Base-by-base conservation (phyloP, 2,329 filamentous ascomycete genomes). In the Penicillium sp. region DNA sequence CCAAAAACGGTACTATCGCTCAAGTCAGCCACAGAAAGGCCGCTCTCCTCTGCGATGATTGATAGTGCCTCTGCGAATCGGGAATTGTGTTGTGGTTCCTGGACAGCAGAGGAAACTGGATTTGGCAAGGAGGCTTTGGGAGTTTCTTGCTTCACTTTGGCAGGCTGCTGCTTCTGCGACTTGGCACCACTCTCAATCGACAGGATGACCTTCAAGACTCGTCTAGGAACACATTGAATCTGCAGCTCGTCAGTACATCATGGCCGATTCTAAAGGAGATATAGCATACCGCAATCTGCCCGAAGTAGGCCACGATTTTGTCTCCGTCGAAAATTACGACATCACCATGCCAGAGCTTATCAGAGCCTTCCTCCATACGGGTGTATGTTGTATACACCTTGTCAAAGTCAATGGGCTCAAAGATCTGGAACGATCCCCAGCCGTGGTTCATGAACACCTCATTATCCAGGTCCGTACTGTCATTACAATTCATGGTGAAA, bases 201-300 rank as follows among this genome's bases (percentile, higher is more conserved):
- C 8, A 45, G 26, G 18, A 45, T 45, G 1, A 45, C 43, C 16
- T 45, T 45, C 13, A 61, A 50, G 31, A 59, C 45, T 47, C 51
- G 29, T 18, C 56, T 45, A 21, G 65, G 50, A 15, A 62, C 54
- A 26, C 54, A 42, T n/a, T 61, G 62, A 7, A 45, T 45, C 43
- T 45, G 60, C 53, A 45, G 63, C 56, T 13, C 51, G 52, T 57
- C 61, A 62, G 41, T 45, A 61, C n/a, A n/a, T n/a, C n/a, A n/a
- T n/a, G n/a, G n/a, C n/a, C n/a, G n/a, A n/a, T n/a, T n/a, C n/a
- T n/a, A 50, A 44, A 38, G 23, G 31, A 4, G 8, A 21, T 24
- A 48, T 31, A 47, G 31, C 51, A 36, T 49, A 64, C 59, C 43
- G 54, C 53, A 45, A 65, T 45, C n/a, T 47, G n/a, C 16, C 51